These are phyloP conservation scores for Saccharomycopsis oosterbeekiorum DNA, from an alignment of 805 yeast genomes.

Conservation along the genomic window DNA sequence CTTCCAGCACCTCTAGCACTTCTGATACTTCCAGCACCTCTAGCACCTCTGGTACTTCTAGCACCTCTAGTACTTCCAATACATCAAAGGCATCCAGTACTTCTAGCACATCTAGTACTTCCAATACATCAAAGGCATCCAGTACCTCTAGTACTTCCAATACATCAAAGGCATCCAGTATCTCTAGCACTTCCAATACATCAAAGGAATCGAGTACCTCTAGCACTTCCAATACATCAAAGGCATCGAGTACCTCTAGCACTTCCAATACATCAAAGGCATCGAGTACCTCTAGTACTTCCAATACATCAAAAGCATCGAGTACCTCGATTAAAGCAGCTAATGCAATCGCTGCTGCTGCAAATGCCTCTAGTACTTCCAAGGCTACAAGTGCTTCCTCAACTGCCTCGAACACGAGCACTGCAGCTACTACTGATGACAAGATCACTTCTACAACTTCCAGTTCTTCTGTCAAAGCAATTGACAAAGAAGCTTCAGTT, in stretches of 20 bases:
- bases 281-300: neutral
- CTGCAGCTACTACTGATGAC: neutral
- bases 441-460: neutral
- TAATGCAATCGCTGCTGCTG: too few relatives aligned
- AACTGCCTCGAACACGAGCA: neutral
- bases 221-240: slow-evolving; percentile 1
- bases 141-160: neutral
- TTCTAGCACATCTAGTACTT: neutral
- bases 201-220: neutral
- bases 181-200: neutral
- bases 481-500: too few relatives aligned
- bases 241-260: neutral
- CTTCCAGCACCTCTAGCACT: neutral
- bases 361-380: neutral
- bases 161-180: neutral
- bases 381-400: neutral
- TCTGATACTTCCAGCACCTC: neutral
- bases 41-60: neutral
- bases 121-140: neutral
- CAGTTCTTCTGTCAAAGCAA: neutral
- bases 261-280: neutral
- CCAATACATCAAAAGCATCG: neutral
- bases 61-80: slow-evolving; percentile 1
- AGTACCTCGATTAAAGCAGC: too few relatives aligned
- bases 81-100: neutral